Conservation (phyloP, 169 alveolate species). For the Besnoitia besnoiti region DNA sequence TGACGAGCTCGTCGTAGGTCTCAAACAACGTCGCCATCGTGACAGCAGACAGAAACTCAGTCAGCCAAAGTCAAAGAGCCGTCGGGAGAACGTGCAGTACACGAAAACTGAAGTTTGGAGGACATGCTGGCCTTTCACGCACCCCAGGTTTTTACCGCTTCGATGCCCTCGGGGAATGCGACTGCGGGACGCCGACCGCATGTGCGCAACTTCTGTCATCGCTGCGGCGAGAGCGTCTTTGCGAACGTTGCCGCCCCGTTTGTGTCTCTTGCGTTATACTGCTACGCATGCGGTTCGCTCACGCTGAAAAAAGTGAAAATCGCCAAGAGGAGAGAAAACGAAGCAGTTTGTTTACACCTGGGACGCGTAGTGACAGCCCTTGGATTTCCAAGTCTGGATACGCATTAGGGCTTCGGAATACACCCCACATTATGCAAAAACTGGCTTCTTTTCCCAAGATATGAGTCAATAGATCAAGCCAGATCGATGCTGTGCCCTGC, state of each 20-base stretch:
- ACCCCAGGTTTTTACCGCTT: neutral
- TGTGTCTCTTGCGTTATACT: neutral
- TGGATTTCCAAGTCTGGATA: neutral
- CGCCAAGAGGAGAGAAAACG: neutral
- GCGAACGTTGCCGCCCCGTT: neutral
- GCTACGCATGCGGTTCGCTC: neutral
- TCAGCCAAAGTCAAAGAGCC: too few relatives aligned
- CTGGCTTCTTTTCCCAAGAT: neutral
- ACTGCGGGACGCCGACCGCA: neutral
- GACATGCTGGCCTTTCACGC: too few relatives aligned
- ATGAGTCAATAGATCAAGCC: too few relatives aligned
- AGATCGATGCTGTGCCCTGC: too few relatives aligned
- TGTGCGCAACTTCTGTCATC: neutral
- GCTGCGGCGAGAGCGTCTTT: neutral
- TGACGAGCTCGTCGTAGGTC: constrained; percentile 18
- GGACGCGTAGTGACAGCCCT: neutral
- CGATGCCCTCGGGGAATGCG: neutral
- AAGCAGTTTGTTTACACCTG: neutral
- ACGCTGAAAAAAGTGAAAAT: neutral
- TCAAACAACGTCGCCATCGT: constrained; percentile 7
- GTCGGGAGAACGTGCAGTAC: too few relatives aligned
- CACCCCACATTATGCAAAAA: neutral
- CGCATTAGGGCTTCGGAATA: neutral
- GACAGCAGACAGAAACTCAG: neutral
- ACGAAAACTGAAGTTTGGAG: too few relatives aligned